These are phyloP conservation scores for Rhizoclosmatium globosum DNA, from an alignment of 192 early-diverging fungal genomes.

Conservation along the genomic window DNA sequence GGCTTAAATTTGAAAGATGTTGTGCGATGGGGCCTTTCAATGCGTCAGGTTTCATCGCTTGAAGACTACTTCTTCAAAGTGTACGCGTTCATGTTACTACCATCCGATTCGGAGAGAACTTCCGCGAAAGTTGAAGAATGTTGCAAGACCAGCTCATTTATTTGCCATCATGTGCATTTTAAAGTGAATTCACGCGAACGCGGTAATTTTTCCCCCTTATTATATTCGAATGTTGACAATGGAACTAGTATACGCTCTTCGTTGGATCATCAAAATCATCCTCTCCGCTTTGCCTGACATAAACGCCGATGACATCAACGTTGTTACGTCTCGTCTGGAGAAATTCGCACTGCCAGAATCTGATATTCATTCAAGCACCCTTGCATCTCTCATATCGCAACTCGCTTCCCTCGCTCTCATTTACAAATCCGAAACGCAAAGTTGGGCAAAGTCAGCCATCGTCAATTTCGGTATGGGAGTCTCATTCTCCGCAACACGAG, in stretches of 20 bases:
- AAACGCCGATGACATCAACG: not conserved
- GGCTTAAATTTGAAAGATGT: not conserved
- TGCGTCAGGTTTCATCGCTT: not conserved
- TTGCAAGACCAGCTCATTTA: not conserved
- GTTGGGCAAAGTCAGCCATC: not conserved
- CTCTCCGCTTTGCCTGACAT: not conserved
- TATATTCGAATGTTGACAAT: not conserved
- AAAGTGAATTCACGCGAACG: not conserved
- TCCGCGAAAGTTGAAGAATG: not conserved
- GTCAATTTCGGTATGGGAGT: not conserved
- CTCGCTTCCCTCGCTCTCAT: not conserved
- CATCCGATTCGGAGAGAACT: not conserved
- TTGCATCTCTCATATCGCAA: not conserved
- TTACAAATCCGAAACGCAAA: not conserved
- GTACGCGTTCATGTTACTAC: not conserved
- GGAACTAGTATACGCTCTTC: not conserved
- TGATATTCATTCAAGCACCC: not conserved
- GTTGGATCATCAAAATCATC: not conserved
- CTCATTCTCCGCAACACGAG: no score
- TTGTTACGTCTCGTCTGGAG: not conserved
- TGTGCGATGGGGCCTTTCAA: not conserved
- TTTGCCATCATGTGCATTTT: not conserved
- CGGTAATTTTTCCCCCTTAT: not conserved
- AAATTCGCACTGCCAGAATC: not conserved
- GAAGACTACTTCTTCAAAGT: slow-evolving; percentile 14